Base-by-base conservation (phyloP, 2,329 filamentous ascomycete genomes). In the Fulvia fulva region DNA sequence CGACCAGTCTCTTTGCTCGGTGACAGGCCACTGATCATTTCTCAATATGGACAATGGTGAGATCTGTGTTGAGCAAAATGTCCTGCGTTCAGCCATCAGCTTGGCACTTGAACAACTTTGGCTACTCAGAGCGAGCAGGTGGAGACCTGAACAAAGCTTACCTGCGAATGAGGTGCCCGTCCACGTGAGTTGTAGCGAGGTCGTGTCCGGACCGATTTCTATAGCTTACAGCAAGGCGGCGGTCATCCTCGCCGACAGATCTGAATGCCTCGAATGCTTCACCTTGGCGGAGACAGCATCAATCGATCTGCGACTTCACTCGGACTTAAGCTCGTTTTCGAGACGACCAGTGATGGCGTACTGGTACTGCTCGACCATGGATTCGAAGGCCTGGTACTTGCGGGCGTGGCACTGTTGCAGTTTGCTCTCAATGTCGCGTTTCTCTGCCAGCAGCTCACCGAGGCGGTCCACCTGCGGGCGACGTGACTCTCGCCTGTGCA, bases 391-490 rank as follows among this genome's bases (percentile, higher is more conserved):
- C 11, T 51, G 49, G 7, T 66, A 58, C 30, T 67, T 30, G 8
- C 60, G 43, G 9, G 23, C 51, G 21, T 54, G 45, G 21, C 56
- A 63, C 5, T 54, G 51, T 0, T 64, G 55, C 11, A 66, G 55
- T 22, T 63, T 28, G 9, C 14, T 23, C 23, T 67, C 60, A 5
- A 66, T 26, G 9, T 61, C 51, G n/a, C 57, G 56, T 51, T 64
- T 64, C 53, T 58, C 56, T 9, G 55, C 46, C 9, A 67, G 53
- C 11, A 70, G 60, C 32, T 61, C 53, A 16, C 60, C 50, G n/a
- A 70, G 58, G 11, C 58, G 61, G 25, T 63, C 56, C 37, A 68
- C 28, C 28, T 67, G 63, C 21, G 67, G 66, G 9, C 56, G 62
- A 5, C 54, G 62, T 3, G 57, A 28, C 12, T 25, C 30, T 14